phyloP scores from a whole-genome alignment of 768 basidiomycete species.

The Kwoniella dendrophila region DNA sequence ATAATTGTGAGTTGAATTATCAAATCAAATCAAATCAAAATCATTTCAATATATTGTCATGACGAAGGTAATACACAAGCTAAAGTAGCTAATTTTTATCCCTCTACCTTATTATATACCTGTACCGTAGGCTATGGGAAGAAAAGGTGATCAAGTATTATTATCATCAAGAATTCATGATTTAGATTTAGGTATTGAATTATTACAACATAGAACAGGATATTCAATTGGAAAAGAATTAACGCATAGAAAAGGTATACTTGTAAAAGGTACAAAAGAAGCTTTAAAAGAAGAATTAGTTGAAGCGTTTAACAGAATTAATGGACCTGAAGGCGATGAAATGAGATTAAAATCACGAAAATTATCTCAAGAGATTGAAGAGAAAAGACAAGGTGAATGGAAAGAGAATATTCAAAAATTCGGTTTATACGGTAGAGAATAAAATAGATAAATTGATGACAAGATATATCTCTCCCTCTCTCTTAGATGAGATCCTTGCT shows the following conservation, averaged over 20 bases:
- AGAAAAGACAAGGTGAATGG: slow-evolving; percentile 22
- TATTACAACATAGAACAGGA: slow-evolving; percentile 24
- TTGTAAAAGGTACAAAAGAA: slow-evolving; percentile 16
- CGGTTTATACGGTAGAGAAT: slow-evolving; percentile 12
- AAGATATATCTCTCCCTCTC: too few species aligned
- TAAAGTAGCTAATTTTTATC: too few species aligned
- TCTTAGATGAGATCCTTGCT: too few species aligned
- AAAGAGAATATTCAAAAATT: slow-evolving; percentile 12
- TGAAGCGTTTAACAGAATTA: slow-evolving; percentile 10
- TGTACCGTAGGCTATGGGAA: slow-evolving; percentile 13
- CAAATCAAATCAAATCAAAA: neutral
- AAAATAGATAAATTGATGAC: neutral
- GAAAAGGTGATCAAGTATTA: slow-evolving; percentile 17
- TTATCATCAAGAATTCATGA: slow-evolving; percentile 6
- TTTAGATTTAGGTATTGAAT: slow-evolving; percentile 24
- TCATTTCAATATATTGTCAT: too few species aligned
- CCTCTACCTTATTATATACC: neutral
- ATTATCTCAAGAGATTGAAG: slow-evolving; percentile 62
- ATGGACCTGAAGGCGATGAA: slow-evolving; percentile 59
- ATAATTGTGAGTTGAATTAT: slow-evolving; percentile 13
- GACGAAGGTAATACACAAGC: too few species aligned
- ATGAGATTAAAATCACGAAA: slow-evolving; percentile 67
- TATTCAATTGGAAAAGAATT: slow-evolving; percentile 9
- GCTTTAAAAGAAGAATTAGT: slow-evolving; percentile 13
- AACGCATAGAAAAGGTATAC: slow-evolving; percentile 3